Percentiles rank a stretch among this genome's conserved stretches.
These are phyloP conservation scores for Plenodomus lindquistii DNA, from an alignment of 2,329 filamentous ascomycete genomes.

Conservation along the genomic window DNA sequence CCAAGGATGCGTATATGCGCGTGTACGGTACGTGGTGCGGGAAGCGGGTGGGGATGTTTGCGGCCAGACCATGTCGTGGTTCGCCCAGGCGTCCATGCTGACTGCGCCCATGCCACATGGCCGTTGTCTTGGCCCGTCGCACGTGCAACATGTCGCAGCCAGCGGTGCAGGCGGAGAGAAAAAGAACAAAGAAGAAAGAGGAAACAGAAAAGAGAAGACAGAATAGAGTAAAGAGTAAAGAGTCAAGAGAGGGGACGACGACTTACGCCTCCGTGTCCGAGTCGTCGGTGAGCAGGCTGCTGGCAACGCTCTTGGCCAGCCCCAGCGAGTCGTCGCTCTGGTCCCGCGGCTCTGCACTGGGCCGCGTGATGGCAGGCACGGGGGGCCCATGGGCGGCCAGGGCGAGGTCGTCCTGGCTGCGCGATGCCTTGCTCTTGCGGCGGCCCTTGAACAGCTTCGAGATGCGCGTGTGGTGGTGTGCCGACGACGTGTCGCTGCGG, in stretches of 20 bases:
- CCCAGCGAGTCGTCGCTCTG: slow-evolving; percentile 49
- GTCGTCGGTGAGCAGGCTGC: slow-evolving; percentile 56
- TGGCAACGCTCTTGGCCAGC: slow-evolving; percentile 50
- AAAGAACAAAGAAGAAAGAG: not conserved
- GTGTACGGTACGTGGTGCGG: slow-evolving; percentile 4
- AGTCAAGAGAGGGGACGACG: not conserved
- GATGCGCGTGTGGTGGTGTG: slow-evolving; percentile 49
- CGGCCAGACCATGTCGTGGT: slow-evolving; percentile 20
- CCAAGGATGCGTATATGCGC: slow-evolving; percentile 11
- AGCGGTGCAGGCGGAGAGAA: slow-evolving; percentile 7
- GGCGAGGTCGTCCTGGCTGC: slow-evolving; percentile 36
- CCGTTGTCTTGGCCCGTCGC: slow-evolving; percentile 6
- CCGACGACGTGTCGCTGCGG: slow-evolving; percentile 46
- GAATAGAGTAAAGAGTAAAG: too few species aligned
- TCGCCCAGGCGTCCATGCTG: slow-evolving; percentile 25
- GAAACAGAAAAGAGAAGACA: slow-evolving; percentile 9
- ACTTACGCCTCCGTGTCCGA: slow-evolving; percentile 57
- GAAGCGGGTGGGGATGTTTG: slow-evolving; percentile 23
- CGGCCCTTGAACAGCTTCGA: slow-evolving; percentile 58
- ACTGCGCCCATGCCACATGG: slow-evolving; percentile 14
- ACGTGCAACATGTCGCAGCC: slow-evolving; percentile 5
- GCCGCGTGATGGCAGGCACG: slow-evolving; percentile 22
- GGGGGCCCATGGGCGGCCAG: slow-evolving; percentile 26
- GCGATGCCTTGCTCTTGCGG: slow-evolving; percentile 36
- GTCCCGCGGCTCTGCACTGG: slow-evolving; percentile 17